Conservation (phyloP, 495 filamentous ascomycete species). For the Margaritispora aquatica region DNA sequence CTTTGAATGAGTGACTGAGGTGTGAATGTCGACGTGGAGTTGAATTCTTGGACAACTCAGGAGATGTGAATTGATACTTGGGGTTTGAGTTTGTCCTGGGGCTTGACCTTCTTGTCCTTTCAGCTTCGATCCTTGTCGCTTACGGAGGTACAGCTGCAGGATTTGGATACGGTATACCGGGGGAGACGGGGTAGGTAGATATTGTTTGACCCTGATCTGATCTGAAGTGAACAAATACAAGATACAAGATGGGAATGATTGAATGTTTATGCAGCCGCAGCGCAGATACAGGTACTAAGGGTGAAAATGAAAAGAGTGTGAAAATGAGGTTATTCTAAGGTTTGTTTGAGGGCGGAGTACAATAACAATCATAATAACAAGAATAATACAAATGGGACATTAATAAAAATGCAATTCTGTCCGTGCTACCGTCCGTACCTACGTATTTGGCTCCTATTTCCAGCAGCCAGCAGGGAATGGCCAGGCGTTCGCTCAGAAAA, state of each 20-base stretch:
- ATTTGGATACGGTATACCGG: neutral
- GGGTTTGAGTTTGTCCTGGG: neutral
- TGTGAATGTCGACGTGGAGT: neutral
- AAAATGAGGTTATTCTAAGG: constrained; percentile 14
- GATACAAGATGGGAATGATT: no score
- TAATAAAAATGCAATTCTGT: no score
- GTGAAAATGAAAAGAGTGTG: neutral
- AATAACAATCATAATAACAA: no score
- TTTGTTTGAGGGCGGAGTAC: no score
- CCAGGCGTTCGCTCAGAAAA: no score
- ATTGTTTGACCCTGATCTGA: no score
- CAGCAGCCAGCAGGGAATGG: neutral
- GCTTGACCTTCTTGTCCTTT: neutral
- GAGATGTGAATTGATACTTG: no score
- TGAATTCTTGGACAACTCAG: neutral
- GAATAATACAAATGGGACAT: no score
- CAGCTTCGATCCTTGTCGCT: constrained; percentile 7
- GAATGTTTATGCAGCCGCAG: neutral
- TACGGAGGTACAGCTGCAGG: neutral
- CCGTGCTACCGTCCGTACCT: no score
- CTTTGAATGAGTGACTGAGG: constrained; percentile 9
- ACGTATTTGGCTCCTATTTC: neutral
- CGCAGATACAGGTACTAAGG: neutral
- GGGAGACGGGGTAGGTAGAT: neutral
- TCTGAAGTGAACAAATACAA: no score